These are phyloP conservation scores for Leptodermis oblonga DNA, from an alignment of 257 asterid species.

Conservation along the genomic window DNA sequence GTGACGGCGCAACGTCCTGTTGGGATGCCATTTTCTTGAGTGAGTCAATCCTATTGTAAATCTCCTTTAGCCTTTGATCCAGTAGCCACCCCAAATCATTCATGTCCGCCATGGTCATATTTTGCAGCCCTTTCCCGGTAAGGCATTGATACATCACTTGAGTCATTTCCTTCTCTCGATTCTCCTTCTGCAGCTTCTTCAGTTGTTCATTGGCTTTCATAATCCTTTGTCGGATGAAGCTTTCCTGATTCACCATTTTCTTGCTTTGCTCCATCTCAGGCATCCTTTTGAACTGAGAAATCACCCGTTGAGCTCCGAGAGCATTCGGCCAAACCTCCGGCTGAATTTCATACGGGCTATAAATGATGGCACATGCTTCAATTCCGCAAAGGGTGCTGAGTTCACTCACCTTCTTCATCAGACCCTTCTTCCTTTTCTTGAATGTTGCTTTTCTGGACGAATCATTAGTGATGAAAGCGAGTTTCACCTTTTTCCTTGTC, in stretches of 20 bases:
- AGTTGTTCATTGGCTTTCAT: constrained; percentile 59
- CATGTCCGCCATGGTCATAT: constrained; percentile 40
- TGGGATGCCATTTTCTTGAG: constrained; percentile 34
- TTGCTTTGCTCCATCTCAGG: constrained; percentile 93
- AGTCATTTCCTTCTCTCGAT: constrained; percentile 60
- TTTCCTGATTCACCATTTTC: constrained; percentile 79
- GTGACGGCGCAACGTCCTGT: not conserved
- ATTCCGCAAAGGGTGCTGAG: no score
- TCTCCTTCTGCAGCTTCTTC: constrained; percentile 59
- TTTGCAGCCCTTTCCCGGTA: constrained; percentile 47
- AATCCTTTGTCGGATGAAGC: constrained; percentile 53
- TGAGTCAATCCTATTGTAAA: constrained; percentile 47
- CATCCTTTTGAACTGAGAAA: constrained; percentile 67
- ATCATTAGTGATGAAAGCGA: constrained; percentile 64
- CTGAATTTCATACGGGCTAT: no score
- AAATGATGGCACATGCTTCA: no score
- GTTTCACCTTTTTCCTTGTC: constrained; percentile 81
- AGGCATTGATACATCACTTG: constrained; percentile 63
- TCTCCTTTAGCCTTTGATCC: constrained; percentile 57
- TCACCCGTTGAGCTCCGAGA: constrained; percentile 50
- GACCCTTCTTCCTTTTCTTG: constrained; percentile 76
- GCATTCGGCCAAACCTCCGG: no score
- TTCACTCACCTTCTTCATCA: constrained; percentile 75
- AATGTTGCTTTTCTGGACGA: constrained; percentile 72
- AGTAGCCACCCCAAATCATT: constrained; percentile 56